Evolutionary conservation across 306 rosid species (phyloP), one percentile per base, ranked within the genome.

Genomic region (Spatholobus suberectus): DNA sequence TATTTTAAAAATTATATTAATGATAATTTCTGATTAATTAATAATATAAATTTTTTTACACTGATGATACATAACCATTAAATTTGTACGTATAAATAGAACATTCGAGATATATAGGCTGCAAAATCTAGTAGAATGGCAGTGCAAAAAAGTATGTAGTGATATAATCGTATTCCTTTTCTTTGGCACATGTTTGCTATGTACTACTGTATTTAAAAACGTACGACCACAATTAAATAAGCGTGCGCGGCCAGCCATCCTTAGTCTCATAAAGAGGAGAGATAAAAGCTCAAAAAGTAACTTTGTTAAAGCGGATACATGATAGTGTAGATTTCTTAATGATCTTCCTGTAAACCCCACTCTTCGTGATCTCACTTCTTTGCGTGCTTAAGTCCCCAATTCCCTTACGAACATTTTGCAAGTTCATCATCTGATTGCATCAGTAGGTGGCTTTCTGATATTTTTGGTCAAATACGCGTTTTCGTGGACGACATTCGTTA

Each of bases 381-480:
- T 85, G 76, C 77, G 74, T 86, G 87, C 83, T 74, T 62, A 18
- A 57, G 3, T 80, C 2, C 54, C 37, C 27, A 52, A 27, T 17
- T 81, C 70, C 59, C 58, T 54, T 84, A 77, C 84, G 18, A 70
- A 81, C 80, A 86, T 70, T 77, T 73, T 61, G 44, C 71, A 58
- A n/a, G 1, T 49, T 32, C 40, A 67, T 78, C 18, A n/a, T 38
- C 12, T 83, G 2, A 47, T 66, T 69, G 32, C 83, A 58, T 73
- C 52, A 81, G 51, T 82, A 15, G 66, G 70, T 70, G 20, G 29
- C 54, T 51, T 67, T 57, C 24, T 7, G 4, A 55, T 47, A 10
- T 69, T 63, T 75, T 21, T 13, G 55, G 86, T 81, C 88, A 81
- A 84, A 81, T 74, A 40, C 88, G 89, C 89, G 89, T 81, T 77